phyloP scores from a whole-genome alignment of 2,329 filamentous ascomycete species.

The Immersiporthe knoxdaviesiana region DNA sequence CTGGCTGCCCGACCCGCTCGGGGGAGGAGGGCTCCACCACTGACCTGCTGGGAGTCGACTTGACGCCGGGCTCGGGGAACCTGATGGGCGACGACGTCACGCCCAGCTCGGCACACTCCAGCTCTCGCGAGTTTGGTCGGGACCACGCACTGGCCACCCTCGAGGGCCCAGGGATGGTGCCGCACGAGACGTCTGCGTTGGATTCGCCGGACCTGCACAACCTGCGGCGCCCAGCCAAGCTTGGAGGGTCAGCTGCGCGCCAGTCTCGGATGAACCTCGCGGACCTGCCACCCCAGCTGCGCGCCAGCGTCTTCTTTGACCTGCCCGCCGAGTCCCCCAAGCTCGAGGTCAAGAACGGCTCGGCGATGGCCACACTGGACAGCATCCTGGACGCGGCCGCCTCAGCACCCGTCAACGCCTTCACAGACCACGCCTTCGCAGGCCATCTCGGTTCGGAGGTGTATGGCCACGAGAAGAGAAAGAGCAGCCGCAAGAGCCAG shows the following conservation, averaged over 20 bases:
- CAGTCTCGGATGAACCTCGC: conserved; percentile 47
- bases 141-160: conserved; percentile 20
- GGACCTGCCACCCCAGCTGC: conserved; percentile 77
- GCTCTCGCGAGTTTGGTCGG: conserved; percentile 22
- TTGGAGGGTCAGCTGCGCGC: conserved; percentile 42
- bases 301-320: conserved; percentile 93
- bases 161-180: conserved; percentile 7
- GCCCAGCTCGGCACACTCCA: conserved; percentile 19
- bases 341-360: conserved; percentile 71
- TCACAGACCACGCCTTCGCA: conserved; percentile 85
- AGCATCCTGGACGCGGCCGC: conserved; percentile 90
- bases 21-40: conserved; percentile 38
- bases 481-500: conserved; percentile 39
- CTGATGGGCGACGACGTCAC: conserved; percentile 19
- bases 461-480: conserved; percentile 66
- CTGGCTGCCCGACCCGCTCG: conserved; percentile 54
- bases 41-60: conserved; percentile 23
- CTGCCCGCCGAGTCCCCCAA: conserved; percentile 57
- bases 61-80: conserved; percentile 23
- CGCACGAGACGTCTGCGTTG: conserved; percentile 30
- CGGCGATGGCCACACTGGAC: conserved; percentile 86
- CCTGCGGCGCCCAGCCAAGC: conserved; percentile 36
- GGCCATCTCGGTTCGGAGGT: conserved; percentile 76
- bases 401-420: conserved; percentile 83
- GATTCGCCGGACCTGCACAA: conserved; percentile 30